Evolutionary conservation across 1,284 basidiomycete species (phyloP).

Genomic region (Rhodotorula sp.): DNA sequence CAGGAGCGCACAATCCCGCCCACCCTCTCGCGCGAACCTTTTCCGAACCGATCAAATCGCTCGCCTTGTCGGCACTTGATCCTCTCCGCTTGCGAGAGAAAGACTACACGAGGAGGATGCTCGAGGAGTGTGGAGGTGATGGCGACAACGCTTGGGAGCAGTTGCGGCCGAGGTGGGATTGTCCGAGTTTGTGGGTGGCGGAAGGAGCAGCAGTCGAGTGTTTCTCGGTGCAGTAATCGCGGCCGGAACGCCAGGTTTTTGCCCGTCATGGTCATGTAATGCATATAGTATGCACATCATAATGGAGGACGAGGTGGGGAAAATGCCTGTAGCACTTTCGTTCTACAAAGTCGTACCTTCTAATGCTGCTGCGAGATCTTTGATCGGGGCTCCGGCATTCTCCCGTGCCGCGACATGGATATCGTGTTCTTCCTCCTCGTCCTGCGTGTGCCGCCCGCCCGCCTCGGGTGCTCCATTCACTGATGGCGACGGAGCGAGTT

Average conservation of each 20-base stretch:
- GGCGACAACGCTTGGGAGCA: background rate
- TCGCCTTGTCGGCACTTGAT: constrained; percentile 14
- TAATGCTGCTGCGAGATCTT: constrained; percentile 29
- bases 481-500: too few species aligned
- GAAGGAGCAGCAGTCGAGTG: constrained; percentile 15
- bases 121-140: background rate
- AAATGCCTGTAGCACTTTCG: too few species aligned
- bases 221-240: constrained; percentile 4
- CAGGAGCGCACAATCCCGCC: background rate
- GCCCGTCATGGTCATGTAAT: too few species aligned
- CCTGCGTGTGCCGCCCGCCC: background rate
- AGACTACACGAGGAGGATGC: background rate
- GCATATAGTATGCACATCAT: too few species aligned
- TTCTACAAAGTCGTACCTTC: constrained; percentile 24
- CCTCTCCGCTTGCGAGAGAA: background rate
- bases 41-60: background rate
- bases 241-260: too few species aligned
- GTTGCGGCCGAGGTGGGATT: background rate
- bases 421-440: constrained; percentile 14
- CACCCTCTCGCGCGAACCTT: constrained; percentile 1
- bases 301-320: too few species aligned
- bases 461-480: background rate
- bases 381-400: constrained; percentile 21
- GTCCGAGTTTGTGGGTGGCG: constrained; percentile 24
- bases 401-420: constrained; percentile 24